Conservation (phyloP, 495 filamentous ascomycete genomes). For the Viridothelium virens region DNA sequence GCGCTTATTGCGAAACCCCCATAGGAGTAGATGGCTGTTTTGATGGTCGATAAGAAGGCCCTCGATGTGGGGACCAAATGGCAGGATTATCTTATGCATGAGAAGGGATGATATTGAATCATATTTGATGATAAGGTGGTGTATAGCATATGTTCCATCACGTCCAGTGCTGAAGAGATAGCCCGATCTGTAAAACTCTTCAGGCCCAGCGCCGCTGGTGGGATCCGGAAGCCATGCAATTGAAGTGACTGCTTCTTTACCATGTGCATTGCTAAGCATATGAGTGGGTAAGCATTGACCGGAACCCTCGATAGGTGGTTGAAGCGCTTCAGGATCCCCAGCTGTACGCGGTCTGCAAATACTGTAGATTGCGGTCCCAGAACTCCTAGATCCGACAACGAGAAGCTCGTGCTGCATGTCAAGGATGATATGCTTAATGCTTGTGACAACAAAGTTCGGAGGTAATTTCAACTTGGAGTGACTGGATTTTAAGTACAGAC, state of each 20-base stretch:
- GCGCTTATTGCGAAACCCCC: conserved; percentile 68
- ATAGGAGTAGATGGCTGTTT: conserved; percentile 51
- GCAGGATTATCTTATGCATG: conserved; percentile 49
- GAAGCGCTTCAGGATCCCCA: background rate
- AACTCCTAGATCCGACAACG: conserved; percentile 62
- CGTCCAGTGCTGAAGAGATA: conserved; percentile 62
- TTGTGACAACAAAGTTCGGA: conserved; percentile 37
- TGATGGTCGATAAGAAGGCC: conserved; percentile 50
- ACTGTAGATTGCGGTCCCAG: conserved; percentile 51
- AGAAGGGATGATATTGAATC: conserved; percentile 26
- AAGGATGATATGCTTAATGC: conserved; percentile 27
- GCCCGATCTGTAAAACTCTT: conserved; percentile 23
- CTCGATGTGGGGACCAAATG: conserved; percentile 62
- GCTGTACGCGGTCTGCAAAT: conserved; percentile 12
- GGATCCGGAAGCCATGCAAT: conserved; percentile 37
- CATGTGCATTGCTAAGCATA: conserved; percentile 41
- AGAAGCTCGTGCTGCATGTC: conserved; percentile 40
- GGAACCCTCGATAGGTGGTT: background rate
- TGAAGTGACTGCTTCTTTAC: conserved; percentile 61
- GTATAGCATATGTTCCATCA: conserved; percentile 64
- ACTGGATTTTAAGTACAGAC: background rate
- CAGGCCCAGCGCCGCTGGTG: conserved; percentile 10
- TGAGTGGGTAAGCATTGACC: background rate
- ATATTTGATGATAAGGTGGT: conserved; percentile 29
- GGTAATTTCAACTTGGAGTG: conserved; percentile 9